Conservation (phyloP, 1,139 yeast genomes). For the Yamadazyma sp. region DNA sequence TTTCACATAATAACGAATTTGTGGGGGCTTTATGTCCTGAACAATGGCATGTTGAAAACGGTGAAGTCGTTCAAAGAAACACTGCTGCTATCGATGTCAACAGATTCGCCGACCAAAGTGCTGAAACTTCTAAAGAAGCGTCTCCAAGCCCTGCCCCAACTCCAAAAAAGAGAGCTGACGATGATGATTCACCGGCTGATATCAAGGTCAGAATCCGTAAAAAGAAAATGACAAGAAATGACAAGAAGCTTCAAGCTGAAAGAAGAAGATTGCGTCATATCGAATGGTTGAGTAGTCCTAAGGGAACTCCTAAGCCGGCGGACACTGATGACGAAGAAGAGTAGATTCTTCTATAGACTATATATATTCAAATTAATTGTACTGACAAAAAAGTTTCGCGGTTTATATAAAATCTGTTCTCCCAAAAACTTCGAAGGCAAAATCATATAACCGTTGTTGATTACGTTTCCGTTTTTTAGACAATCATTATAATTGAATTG, state of each 20-base stretch:
- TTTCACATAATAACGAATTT: constrained; percentile 95
- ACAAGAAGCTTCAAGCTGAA: constrained; percentile 85
- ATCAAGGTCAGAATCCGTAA: constrained; percentile 88
- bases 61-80: constrained; percentile 83
- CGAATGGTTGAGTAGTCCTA: constrained; percentile 94
- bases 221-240: constrained; percentile 97
- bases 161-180: constrained; percentile 51
- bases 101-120: constrained; percentile 47
- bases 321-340: constrained; percentile 88
- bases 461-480: not conserved
- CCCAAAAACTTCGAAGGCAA: constrained; percentile 7
- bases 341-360: not conserved
- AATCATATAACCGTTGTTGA: not conserved
- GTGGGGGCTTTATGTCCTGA: constrained; percentile 98
- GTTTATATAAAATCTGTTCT: not conserved
- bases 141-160: constrained; percentile 25
- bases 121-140: constrained; percentile 19
- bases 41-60: constrained; percentile 96
- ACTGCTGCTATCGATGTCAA: constrained; percentile 69
- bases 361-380: constrained; percentile 7
- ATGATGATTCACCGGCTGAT: constrained; percentile 92
- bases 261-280: constrained; percentile 92
- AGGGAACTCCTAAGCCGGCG: constrained; percentile 93
- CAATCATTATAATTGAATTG: constrained; percentile 8
- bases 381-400: constrained; percentile 16